A percentile compares a stretch with the other conserved stretches of the same genome.
Conservation (phyloP, 352 stramenopile species). For the Phytophthora nicotianae region DNA sequence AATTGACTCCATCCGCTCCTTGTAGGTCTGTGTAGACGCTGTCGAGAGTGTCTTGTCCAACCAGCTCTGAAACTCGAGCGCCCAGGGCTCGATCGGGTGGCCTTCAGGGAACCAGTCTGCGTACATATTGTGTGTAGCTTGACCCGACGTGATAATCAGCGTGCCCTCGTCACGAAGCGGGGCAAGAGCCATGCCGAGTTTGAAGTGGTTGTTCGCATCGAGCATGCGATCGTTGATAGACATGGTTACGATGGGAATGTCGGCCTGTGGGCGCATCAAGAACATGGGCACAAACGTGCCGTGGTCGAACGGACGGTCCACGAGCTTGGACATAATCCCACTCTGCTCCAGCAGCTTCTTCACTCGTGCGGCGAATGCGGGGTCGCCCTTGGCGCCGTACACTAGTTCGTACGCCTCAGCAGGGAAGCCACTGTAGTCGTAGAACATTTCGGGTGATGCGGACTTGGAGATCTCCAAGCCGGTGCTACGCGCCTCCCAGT, state of each 20-base stretch:
- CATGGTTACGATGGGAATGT: conserved; percentile 89
- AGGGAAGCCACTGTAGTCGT: conserved; percentile 92
- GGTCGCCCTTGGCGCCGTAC: conserved; percentile 76
- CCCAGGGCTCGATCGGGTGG: conserved; percentile 33
- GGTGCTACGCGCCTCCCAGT: conserved; percentile 70
- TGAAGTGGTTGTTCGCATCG: conserved; percentile 45
- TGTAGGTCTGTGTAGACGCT: conserved; percentile 24
- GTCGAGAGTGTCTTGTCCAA: conserved; percentile 40
- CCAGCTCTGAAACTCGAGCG: conserved; percentile 43
- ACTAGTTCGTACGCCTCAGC: conserved; percentile 81
- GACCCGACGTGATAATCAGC: conserved; percentile 74
- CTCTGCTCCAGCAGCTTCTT: conserved; percentile 50
- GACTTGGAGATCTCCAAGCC: conserved; percentile 55
- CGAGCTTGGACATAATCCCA: conserved; percentile 51
- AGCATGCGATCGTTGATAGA: conserved; percentile 58
- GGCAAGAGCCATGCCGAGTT: conserved; percentile 57
- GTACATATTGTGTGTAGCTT: conserved; percentile 50
- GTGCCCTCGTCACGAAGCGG: conserved; percentile 69
- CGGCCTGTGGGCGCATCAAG: conserved; percentile 84
- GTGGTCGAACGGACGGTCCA: conserved; percentile 86
- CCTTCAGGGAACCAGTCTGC: conserved; percentile 26
- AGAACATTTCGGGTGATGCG: conserved; percentile 67
- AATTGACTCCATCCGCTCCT: conserved; percentile 33
- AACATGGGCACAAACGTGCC: conserved; percentile 92
- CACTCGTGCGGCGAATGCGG: conserved; percentile 67